Conservation (phyloP, 2,329 filamentous ascomycete species). For the Chaetothyriales sp. region DNA sequence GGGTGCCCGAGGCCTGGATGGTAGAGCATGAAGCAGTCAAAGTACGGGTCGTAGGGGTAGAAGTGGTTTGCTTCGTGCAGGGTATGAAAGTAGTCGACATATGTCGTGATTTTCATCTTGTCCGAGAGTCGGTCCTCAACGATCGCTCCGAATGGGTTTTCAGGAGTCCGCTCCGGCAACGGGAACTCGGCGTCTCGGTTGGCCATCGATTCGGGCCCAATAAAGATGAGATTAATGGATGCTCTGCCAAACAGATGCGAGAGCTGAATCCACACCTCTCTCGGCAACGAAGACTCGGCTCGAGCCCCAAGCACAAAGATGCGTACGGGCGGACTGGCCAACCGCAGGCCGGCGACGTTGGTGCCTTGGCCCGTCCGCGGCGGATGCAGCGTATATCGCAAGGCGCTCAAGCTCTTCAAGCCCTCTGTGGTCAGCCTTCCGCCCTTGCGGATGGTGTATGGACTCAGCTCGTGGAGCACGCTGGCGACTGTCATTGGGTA, state of each 20-base stretch:
- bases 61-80: conserved; percentile 85
- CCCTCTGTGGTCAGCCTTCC: conserved; percentile 75
- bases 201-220: conserved; percentile 89
- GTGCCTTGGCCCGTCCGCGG: conserved; percentile 62
- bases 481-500: conserved; percentile 89
- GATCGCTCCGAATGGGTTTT: conserved; percentile 86
- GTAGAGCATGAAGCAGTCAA: conserved; percentile 94
- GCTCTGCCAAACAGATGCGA: conserved; percentile 88
- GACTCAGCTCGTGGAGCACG: conserved; percentile 84
- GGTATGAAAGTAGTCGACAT: conserved; percentile 96
- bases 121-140: conserved; percentile 81
- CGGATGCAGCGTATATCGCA: conserved; percentile 88
- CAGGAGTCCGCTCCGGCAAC: conserved; percentile 66
- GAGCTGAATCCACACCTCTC: conserved; percentile 86
- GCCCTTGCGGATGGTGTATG: conserved; percentile 65
- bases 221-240: conserved; percentile 83
- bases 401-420: conserved; percentile 79
- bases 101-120: conserved; percentile 91
- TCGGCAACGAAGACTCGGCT: conserved; percentile 90
- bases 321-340: conserved; percentile 75
- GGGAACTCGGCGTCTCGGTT: conserved; percentile 91
- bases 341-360: conserved; percentile 63
- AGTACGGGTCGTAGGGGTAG: conserved; percentile 91
- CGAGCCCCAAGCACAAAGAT: conserved; percentile 89
- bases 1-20: conserved; percentile 94